These are phyloP conservation scores for Melampsora americana DNA, from an alignment of 1,284 basidiomycete species.

Conservation along the genomic window DNA sequence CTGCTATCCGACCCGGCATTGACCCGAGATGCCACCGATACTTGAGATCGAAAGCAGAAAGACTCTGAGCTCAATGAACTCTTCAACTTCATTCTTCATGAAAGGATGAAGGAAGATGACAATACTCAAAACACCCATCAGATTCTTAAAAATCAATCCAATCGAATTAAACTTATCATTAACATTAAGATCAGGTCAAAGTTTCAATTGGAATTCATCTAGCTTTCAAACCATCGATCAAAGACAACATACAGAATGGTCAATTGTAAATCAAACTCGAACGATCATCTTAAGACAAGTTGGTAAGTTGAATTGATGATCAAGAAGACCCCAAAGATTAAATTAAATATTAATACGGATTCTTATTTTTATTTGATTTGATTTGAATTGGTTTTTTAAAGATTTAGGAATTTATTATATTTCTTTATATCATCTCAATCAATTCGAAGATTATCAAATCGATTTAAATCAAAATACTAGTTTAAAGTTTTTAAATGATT, in stretches of 20 bases:
- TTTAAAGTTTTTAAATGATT: conserved; percentile 72
- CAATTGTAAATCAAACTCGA: conserved; percentile 47
- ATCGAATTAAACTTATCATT: conserved; percentile 49
- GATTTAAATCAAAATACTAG: conserved; percentile 60
- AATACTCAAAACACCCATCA: conserved; percentile 49
- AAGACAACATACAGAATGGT: conserved; percentile 47
- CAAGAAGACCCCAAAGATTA: not conserved
- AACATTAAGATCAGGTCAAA: conserved; percentile 49
- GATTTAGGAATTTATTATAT: conserved; percentile 58
- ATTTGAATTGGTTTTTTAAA: not conserved
- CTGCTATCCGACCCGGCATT: no score
- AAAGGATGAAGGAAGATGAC: not conserved
- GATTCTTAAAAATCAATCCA: conserved; percentile 47
- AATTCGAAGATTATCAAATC: conserved; percentile 52
- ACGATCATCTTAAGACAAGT: conserved; percentile 51
- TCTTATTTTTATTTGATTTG: not conserved
- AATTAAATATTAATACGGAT: not conserved
- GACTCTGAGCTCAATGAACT: no score
- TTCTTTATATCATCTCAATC: conserved; percentile 38
- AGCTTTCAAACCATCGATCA: conserved; percentile 15
- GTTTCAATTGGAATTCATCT: conserved; percentile 49
- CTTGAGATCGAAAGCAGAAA: no score
- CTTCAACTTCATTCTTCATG: no score
- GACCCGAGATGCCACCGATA: no score
- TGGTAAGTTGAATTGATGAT: no score